Percentiles rank a stretch among this genome's conserved stretches.
Conservation (phyloP, 176 grass and related monocot species). For the Rhynchospora tenuis region DNA sequence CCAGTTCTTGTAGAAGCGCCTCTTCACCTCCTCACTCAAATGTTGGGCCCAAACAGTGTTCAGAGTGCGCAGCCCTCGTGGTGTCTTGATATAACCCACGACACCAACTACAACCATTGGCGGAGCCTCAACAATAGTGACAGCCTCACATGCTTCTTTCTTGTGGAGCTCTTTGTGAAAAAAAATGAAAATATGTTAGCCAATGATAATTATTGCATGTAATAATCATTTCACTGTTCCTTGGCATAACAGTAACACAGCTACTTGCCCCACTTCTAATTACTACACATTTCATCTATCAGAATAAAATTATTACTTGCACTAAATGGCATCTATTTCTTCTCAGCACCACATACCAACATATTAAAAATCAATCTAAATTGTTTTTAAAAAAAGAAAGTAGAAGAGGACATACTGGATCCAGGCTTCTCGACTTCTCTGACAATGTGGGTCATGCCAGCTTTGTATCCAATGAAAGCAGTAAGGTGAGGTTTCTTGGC, state of each 20-base stretch:
- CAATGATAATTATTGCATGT: neutral
- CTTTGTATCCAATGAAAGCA: conserved; percentile 83
- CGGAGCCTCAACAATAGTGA: conserved; percentile 77
- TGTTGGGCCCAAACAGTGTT: conserved; percentile 92
- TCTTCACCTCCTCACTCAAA: conserved; percentile 82
- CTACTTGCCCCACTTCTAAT: neutral
- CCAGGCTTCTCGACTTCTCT: conserved; percentile 95
- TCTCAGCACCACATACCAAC: neutral
- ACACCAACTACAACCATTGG: conserved; percentile 83
- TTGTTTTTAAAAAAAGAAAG: neutral
- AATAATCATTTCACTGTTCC: neutral
- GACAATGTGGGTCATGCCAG: conserved; percentile 95
- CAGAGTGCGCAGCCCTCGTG: conserved; percentile 63
- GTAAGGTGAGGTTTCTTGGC: conserved; percentile 52
- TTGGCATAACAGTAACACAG: neutral
- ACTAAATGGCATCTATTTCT: neutral
- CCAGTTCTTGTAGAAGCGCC: conserved; percentile 94
- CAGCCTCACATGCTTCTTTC: conserved; percentile 93
- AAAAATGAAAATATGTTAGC: neutral
- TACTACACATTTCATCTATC: neutral
- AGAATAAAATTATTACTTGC: neutral
- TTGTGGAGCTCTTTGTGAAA: conserved; percentile 66
- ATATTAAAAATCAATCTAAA: neutral
- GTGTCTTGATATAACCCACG: conserved; percentile 82
- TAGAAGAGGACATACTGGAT: conserved; percentile 52